Evolutionary conservation across 176 grass and related monocot genomes (phyloP).

Genomic region (Neostapfia colusana): DNA sequence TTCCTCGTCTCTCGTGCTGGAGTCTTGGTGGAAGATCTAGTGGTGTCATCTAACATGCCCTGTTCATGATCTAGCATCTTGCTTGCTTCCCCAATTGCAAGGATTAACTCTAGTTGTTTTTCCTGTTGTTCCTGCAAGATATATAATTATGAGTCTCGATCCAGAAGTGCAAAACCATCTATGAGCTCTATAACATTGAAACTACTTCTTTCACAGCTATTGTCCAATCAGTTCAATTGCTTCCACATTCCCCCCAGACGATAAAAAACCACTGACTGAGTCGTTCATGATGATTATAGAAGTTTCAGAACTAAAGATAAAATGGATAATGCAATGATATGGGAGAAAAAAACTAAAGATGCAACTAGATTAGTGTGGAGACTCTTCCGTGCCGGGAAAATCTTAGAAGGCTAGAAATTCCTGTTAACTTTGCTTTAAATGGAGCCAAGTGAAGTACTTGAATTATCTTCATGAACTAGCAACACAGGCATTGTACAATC

Average conservation of each 20-base stretch:
- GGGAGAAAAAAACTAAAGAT: not conserved
- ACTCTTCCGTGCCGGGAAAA: not conserved
- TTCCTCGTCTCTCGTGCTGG: conserved; percentile 18
- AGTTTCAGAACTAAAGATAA: not conserved
- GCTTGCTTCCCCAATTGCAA: conserved; percentile 59
- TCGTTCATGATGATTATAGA: not conserved
- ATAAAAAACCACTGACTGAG: not conserved
- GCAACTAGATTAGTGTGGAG: not conserved
- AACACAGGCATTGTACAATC: not conserved
- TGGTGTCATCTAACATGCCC: conserved; percentile 16
- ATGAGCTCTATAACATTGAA: not conserved
- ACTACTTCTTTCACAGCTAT: not conserved
- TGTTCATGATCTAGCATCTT: conserved; percentile 41
- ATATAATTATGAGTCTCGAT: conserved; percentile 1
- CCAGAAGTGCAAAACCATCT: conserved; percentile 4
- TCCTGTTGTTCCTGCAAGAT: conserved; percentile 77
- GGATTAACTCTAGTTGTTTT: conserved; percentile 79
- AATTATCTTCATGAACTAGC: not conserved
- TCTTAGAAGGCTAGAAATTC: not conserved
- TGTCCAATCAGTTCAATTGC: too few species aligned
- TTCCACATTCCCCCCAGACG: too few species aligned
- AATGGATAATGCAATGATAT: not conserved
- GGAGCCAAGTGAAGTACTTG: not conserved
- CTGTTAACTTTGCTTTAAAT: not conserved
- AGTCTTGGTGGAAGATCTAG: conserved; percentile 19